Evolutionary conservation across 2,329 filamentous ascomycete species (phyloP).

Genomic region (Cercospora sp.): DNA sequence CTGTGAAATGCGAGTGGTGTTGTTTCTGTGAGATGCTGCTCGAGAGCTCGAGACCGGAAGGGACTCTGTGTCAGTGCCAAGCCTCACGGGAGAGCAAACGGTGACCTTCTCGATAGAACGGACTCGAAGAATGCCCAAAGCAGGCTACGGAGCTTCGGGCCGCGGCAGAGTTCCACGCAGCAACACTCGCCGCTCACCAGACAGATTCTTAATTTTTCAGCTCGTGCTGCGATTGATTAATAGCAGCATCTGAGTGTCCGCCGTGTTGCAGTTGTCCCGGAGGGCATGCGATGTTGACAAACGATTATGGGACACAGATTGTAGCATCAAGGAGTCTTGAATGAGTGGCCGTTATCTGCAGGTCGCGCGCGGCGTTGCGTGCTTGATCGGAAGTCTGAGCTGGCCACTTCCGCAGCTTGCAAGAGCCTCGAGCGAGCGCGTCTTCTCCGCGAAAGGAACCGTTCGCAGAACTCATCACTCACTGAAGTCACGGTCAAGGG

Average conservation of each 20-base stretch:
- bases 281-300: not conserved
- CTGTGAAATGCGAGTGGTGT: not conserved
- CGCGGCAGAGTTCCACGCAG: not conserved
- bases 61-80: not conserved
- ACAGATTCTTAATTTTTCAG: not conserved
- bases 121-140: not conserved
- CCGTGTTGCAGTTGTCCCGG: not conserved
- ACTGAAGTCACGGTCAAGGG: no score
- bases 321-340: no score
- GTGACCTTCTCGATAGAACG: not conserved
- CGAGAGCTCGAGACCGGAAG: not conserved
- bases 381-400: not conserved
- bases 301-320: not conserved
- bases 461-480: no score
- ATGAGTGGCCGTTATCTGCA: not conserved
- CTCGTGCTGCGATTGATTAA: not conserved
- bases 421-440: not conserved
- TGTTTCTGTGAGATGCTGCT: not conserved
- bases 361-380: not conserved
- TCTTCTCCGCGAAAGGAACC: no score
- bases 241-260: not conserved
- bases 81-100: not conserved
- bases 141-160: not conserved
- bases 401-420: not conserved
- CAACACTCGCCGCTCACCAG: not conserved